Evolutionary conservation across 2,329 filamentous ascomycete species (phyloP), one percentile per base, ranked within the genome.

Genomic region (Colletotrichum abscissum): DNA sequence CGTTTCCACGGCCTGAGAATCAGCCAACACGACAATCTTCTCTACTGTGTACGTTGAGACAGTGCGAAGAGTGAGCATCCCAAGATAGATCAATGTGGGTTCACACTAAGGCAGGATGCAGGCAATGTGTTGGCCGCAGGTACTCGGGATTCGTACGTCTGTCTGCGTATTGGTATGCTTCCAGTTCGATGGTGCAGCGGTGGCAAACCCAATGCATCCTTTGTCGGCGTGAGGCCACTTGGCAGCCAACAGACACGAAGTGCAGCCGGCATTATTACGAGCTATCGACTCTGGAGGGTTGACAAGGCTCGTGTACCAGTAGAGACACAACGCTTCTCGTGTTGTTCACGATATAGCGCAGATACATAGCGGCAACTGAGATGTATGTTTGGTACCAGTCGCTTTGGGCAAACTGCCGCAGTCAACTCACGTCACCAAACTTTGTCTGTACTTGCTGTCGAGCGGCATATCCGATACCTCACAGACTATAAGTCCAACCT

Each of bases 121-220:
- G 38, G 38, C 16, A 42, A 42, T 42, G 38, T 42, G 38, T 42
- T 42, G 38, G 38, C 38, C 38, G 38, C 38, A 42, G 16, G 38
- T 19, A 42, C 16, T 42, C 19, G 42, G 42, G 19, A 49, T 49
- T 11, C 8, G 42, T 49, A 49, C 42, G 7, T 60, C 16, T 62
- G 33, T 38, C 30, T 49, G 24, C 42, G 19, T 19, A 16, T 42
- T 16, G 14, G 38, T 19, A 14, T 42, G 38, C 38, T 19, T 42
- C 38, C 38, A 42, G 38, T 8, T 42, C 16, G 38, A 16, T 49
- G 19, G 42, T 49, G 42, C 19, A 22, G 42, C 42, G 42, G 63
- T 66, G 54, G 63, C 63, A 66, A 66, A 58, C 63, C 22, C 11
- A 49, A 22, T 12, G 22, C 28, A 64, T 24, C 49, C 52, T 38